Evolutionary conservation across 441 rosid species (phyloP).

Genomic region (Euphorbia schlechtendalii): DNA sequence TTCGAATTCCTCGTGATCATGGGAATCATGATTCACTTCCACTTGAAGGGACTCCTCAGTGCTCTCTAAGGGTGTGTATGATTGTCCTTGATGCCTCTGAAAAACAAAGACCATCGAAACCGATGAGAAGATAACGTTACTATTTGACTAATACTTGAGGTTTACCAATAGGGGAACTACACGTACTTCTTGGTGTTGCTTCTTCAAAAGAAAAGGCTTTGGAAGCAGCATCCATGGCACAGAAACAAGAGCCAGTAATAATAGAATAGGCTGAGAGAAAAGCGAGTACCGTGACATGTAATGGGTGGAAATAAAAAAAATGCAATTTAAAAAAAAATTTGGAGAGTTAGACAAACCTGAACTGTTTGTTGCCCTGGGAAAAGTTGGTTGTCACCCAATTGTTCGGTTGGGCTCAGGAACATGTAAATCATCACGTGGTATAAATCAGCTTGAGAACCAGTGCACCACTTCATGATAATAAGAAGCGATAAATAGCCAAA

Average conservation of each 20-base stretch:
- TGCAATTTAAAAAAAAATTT: no score
- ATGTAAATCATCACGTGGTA: slow-evolving; percentile 93
- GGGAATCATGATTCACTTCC: slow-evolving; percentile 47
- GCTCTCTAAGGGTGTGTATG: slow-evolving; percentile 44
- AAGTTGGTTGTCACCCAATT: slow-evolving; percentile 81
- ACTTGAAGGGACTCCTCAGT: slow-evolving; percentile 60
- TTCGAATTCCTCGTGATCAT: slow-evolving; percentile 79
- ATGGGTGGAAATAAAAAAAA: no score
- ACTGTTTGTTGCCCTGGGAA: slow-evolving; percentile 58
- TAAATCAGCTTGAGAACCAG: slow-evolving; percentile 91
- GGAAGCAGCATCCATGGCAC: slow-evolving; percentile 98
- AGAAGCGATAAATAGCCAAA: slow-evolving; percentile 87
- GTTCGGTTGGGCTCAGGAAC: slow-evolving; percentile 92
- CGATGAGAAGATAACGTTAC: not conserved
- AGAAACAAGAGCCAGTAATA: slow-evolving; percentile 71
- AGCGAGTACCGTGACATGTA: no score
- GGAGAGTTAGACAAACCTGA: slow-evolving; percentile 43
- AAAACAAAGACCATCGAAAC: slow-evolving; percentile 20
- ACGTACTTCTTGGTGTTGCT: slow-evolving; percentile 65
- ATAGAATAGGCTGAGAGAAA: slow-evolving; percentile 52
- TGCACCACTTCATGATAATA: slow-evolving; percentile 80
- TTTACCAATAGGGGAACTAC: slow-evolving; percentile 4
- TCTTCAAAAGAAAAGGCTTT: slow-evolving; percentile 85
- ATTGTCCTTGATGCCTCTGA: slow-evolving; percentile 79
- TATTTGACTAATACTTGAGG: not conserved